phyloP scores from a whole-genome alignment of 768 basidiomycete species.

The Pholiota conissans region DNA sequence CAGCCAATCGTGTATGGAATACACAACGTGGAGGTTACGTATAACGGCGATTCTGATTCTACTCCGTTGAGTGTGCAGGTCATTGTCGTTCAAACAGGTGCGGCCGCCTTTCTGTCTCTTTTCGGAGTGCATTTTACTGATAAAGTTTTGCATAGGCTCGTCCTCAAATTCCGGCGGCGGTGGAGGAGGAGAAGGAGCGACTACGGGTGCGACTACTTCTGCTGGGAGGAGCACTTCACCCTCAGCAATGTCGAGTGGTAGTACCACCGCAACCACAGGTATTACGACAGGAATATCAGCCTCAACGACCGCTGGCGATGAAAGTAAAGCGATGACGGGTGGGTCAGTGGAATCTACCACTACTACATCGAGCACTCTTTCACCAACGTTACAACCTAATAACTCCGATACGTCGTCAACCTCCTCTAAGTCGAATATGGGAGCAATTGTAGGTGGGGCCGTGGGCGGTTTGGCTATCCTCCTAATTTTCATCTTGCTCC shows the following conservation, averaged over 20 bases:
- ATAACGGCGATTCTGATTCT: slow-evolving; percentile 4
- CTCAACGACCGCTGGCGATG: too few species aligned
- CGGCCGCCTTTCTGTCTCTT: background rate
- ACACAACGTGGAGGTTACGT: slow-evolving; percentile 8
- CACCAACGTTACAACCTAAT: background rate
- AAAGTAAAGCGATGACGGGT: too few species aligned
- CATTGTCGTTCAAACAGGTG: background rate
- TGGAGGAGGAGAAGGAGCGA: too few species aligned
- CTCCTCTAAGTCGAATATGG: background rate
- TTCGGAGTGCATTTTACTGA: too few species aligned
- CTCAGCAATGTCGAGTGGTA: background rate
- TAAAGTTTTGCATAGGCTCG: too few species aligned
- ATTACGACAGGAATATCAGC: background rate
- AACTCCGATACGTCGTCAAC: background rate
- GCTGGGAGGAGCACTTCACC: too few species aligned
- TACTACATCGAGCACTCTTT: background rate
- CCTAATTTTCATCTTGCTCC: background rate
- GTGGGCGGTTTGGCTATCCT: background rate
- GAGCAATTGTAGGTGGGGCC: background rate
- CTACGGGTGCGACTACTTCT: too few species aligned
- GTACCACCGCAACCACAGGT: background rate
- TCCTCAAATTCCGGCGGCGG: too few species aligned
- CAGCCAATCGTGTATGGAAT: slow-evolving; percentile 2
- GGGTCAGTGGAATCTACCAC: too few species aligned
- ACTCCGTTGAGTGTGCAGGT: slow-evolving; percentile 1